Base-by-base conservation (phyloP, 139 green algal genomes). In the Volvox africanus region DNA sequence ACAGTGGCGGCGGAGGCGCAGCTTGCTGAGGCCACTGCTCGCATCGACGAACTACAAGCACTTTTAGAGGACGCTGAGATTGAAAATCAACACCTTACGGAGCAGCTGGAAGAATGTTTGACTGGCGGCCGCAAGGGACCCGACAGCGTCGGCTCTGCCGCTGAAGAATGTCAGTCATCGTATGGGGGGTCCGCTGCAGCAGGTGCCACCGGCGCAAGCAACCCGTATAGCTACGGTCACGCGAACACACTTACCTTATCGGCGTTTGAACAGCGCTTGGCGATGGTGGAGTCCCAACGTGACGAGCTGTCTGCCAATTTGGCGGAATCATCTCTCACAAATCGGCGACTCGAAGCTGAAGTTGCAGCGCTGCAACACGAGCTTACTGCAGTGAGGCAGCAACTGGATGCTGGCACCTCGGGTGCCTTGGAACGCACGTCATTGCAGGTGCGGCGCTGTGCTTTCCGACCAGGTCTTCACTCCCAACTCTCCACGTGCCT, bases 81-180 rank as follows among this genome's bases (percentile, higher is more conserved):
- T 14, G 88, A 95, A 82, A 87, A 93, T 50, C 80, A 87, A 3
- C 78, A 92, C 55, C 89, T 93, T 28, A 92, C 89, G n/a, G 91
- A 93, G 36, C 88, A 94, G 81, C 89, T 95, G 77, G 78, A 77
- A 19, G 93, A 92, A 32, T 88, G 82, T 24, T 33, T 92, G 62
- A 88, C 55, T 2, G 89, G 30, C 2, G 88, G 87, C 11, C 89
- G 88, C 20, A 71, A 67, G 18, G 65, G 44, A 30, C 61, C 86
- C 30, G 82, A 80, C 35, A 68, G 86, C n/a, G 86, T 84, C 20
- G 86, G 86, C 32, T 85, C 73, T 0, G 86, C 62, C 2, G 75
- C 75, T 0, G 86, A 90, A n/a, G 86, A 90, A 33, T 78, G 37
- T 11, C 75, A 83, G 75, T 83, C 86, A 17, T 84, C 86, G 20